phyloP scores from a whole-genome alignment of 495 filamentous ascomycete species.

The Penicillium cataractarum region DNA sequence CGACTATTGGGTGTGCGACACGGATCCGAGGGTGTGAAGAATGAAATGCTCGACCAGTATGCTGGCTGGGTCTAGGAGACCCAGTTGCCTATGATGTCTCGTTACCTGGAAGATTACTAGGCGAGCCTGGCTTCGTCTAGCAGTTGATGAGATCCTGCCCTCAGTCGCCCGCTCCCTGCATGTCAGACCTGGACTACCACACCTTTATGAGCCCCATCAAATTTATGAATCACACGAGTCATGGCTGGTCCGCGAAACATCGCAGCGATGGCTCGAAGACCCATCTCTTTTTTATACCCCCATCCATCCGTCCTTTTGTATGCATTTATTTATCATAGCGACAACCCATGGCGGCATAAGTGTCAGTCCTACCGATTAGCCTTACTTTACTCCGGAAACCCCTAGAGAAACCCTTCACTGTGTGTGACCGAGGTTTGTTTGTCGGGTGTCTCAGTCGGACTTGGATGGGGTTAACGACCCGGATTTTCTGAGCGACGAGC shows the following conservation, averaged over 20 bases:
- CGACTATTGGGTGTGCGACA: slow-evolving; percentile 79
- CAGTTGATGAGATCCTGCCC: slow-evolving; percentile 1
- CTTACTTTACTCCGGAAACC: not conserved
- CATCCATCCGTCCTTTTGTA: slow-evolving; percentile 7
- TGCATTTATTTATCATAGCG: slow-evolving; percentile 12
- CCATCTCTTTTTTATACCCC: slow-evolving; percentile 7
- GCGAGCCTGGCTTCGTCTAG: not conserved
- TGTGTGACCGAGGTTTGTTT: slow-evolving; percentile 24
- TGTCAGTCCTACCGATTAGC: slow-evolving; percentile 4
- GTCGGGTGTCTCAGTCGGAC: slow-evolving; percentile 19
- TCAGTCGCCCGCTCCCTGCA: slow-evolving; percentile 10
- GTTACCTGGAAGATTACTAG: not conserved
- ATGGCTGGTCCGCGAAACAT: slow-evolving; percentile 8
- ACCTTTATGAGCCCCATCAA: slow-evolving; percentile 5
- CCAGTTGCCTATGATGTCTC: not conserved
- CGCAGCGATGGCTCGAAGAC: slow-evolving; percentile 12
- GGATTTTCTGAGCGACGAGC: not conserved
- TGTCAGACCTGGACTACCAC: slow-evolving; percentile 6
- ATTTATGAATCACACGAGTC: slow-evolving; percentile 16
- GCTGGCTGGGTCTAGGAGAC: slow-evolving; percentile 57
- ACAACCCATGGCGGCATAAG: slow-evolving; percentile 6
- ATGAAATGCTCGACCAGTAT: slow-evolving; percentile 65
- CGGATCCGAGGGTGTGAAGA: slow-evolving; percentile 81
- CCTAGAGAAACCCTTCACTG: slow-evolving; percentile 1
- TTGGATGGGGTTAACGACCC: slow-evolving; percentile 1